Percentiles rank a stretch among this genome's conserved stretches.
These are phyloP conservation scores for Saxophila tyrrhenica DNA, from an alignment of 495 filamentous ascomycete species.

Conservation along the genomic window DNA sequence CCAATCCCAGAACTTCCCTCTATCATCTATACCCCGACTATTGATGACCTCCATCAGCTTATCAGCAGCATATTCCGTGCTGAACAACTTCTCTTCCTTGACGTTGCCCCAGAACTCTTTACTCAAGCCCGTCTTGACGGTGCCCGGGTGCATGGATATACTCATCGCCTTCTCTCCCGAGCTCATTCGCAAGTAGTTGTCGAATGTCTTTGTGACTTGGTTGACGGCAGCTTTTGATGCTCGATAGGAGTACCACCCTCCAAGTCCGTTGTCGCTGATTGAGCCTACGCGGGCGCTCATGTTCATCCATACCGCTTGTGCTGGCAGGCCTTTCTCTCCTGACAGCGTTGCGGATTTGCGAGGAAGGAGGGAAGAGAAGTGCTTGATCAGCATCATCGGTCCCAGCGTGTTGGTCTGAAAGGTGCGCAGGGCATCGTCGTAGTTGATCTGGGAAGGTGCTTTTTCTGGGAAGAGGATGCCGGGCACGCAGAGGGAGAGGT, in stretches of 20 bases:
- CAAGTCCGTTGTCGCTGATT: constrained; percentile 42
- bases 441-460: constrained; percentile 50
- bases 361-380: constrained; percentile 58
- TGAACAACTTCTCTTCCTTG: constrained; percentile 49
- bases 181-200: constrained; percentile 47
- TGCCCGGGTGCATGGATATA: constrained; percentile 71
- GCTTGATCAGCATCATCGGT: constrained; percentile 63
- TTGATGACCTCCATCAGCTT: constrained; percentile 45
- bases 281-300: constrained; percentile 71
- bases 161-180: constrained; percentile 50
- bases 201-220: constrained; percentile 57
- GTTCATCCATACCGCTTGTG: constrained; percentile 50
- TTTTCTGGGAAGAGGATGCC: constrained; percentile 70
- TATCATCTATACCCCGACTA: constrained; percentile 37
- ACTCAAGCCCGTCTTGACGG: constrained; percentile 65
- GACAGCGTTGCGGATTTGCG: constrained; percentile 27
- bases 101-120: constrained; percentile 56
- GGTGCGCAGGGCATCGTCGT: constrained; percentile 44
- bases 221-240: constrained; percentile 46
- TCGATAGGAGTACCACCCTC: constrained; percentile 35
- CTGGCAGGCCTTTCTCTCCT: constrained; percentile 7
- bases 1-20: constrained; percentile 70
- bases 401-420: constrained; percentile 63
- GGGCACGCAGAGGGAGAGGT: constrained; percentile 57
- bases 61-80: constrained; percentile 48